Conservation (phyloP, 2,329 filamentous ascomycete species). For the Pyrenophora tritici-repentis region DNA sequence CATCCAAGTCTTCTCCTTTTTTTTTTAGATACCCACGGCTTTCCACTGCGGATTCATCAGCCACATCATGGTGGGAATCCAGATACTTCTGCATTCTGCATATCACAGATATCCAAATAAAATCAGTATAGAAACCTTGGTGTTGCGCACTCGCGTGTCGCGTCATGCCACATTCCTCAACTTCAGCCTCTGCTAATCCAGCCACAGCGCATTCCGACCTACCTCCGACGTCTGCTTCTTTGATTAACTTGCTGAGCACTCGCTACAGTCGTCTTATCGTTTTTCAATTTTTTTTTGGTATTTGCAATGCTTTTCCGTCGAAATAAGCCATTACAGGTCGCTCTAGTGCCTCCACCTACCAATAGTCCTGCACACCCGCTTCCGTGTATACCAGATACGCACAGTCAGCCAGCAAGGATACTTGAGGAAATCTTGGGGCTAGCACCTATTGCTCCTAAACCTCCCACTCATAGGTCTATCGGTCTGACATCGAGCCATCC, state of each 20-base stretch:
- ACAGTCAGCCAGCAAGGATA: conserved; percentile 18
- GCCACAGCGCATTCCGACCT: conserved; percentile 34
- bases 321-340: conserved; percentile 6
- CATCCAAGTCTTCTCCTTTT: conserved; percentile 17
- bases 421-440: conserved; percentile 19
- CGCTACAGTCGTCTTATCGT: no score
- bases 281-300: not conserved
- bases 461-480: not conserved
- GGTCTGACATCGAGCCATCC: no score
- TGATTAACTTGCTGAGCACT: no score
- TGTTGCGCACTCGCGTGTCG: conserved; percentile 1
- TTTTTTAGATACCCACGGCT: conserved; percentile 34
- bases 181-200: conserved; percentile 29
- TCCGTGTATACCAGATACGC: conserved; percentile 7
- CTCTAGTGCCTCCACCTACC: conserved; percentile 9
- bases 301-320: conserved; percentile 13
- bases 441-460: conserved; percentile 15
- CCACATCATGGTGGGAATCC: conserved; percentile 7
- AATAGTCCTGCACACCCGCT: conserved; percentile 4
- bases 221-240: conserved; percentile 1
- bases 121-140: not conserved
- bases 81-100: not conserved
- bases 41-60: conserved; percentile 5
- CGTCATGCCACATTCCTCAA: conserved; percentile 31
- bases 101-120: not conserved